Evolutionary conservation across 2,329 filamentous ascomycete genomes (phyloP), one percentile per base, ranked within the genome.

Genomic region (Fusarium napiforme): DNA sequence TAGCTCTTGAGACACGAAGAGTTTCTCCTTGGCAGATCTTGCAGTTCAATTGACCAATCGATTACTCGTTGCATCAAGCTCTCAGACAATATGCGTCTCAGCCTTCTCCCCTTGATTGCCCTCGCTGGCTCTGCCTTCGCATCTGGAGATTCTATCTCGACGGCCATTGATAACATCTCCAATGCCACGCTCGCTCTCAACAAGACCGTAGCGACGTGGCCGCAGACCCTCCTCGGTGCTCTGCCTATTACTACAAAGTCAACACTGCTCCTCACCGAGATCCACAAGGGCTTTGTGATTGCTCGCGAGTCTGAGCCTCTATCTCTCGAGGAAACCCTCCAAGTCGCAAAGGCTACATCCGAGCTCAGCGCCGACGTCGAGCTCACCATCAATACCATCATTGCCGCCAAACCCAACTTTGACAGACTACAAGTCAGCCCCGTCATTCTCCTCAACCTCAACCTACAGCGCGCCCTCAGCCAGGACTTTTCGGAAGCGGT

Each of bases 351-450:
- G 23, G 80, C 82, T 7, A 83, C 84, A 9, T 62, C 72, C 7
- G 69, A 78, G 12, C 81, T 87, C 32, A 78, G 81, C 49, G 60
- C 50, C 16, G 76, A 78, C n/a, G 83, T 86, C 67, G 81, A 84
- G 71, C 60, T 72, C 37, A 83, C 83, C 8, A 79, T 86, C 36
- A 71, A 76, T 12, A 79, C 79, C n/a, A 75, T 87, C 28, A 78
- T 85, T 65, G 74, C 64, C 16, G 75, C 80, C 34, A 85, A 86
- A 77, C 79, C 77, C 26, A 83, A 85, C 69, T 88, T 87, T 64
- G 82, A 86, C 71, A 78, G 78, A 43, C 75, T 86, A 10, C 59
- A 85, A 4, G 71, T 87, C 40, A 80, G 78, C 52, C 84, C 85
- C 0, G 74, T 85, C 40, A 85, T 87, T 40, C 76, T 85, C 43